Conservation (phyloP, 108 stramenopile species). For the Chaetoceros muelleri region DNA sequence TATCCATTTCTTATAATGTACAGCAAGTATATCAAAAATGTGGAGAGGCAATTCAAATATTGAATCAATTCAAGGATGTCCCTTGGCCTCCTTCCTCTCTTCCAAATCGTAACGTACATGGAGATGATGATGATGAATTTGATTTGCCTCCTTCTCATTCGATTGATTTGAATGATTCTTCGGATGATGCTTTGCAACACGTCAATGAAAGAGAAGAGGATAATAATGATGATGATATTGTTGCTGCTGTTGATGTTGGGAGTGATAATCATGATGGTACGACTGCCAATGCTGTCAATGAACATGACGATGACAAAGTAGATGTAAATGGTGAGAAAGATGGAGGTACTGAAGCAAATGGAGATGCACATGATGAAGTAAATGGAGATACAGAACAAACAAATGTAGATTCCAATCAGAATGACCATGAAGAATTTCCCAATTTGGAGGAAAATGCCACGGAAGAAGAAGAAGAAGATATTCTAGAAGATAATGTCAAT, state of each 20-base stretch:
- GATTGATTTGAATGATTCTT: no score
- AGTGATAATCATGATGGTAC: neutral
- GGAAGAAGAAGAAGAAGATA: conserved; percentile 1
- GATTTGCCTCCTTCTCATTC: no score
- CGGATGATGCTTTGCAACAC: no score
- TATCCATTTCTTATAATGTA: neutral
- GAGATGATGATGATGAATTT: neutral
- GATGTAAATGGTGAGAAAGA: neutral
- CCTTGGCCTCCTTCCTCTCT: conserved; percentile 42
- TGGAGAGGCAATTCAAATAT: conserved; percentile 23
- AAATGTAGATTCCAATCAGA: no score
- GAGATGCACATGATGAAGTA: conserved; percentile 14
- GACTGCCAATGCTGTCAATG: conserved; percentile 1
- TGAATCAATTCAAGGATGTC: conserved; percentile 28
- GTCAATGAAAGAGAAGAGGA: conserved; percentile 2
- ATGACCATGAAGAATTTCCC: conserved; percentile 10
- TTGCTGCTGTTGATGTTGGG: conserved; percentile 1
- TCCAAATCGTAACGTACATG: conserved; percentile 6
- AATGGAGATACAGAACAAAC: conserved; percentile 8
- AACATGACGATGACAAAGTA: neutral
- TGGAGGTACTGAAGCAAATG: conserved; percentile 6
- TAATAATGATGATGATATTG: neutral
- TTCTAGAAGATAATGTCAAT: neutral
- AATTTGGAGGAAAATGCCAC: neutral
- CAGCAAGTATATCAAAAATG: neutral